A percentile compares a stretch with the other conserved stretches of the same genome.
Conservation (phyloP, 768 basidiomycete species). For the Termitomyces titanicus region DNA sequence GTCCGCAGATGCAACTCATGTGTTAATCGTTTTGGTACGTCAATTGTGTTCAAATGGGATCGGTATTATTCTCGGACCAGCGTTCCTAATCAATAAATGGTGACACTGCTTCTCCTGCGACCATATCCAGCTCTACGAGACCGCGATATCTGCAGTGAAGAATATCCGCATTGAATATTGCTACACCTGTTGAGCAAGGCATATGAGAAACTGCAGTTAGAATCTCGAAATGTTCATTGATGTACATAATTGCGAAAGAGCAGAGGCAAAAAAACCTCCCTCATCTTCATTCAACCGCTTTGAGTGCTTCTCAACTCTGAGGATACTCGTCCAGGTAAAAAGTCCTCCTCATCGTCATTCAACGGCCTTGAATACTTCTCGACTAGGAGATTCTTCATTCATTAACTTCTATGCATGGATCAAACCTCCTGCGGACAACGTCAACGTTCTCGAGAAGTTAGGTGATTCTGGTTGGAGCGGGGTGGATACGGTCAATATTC, state of each 20-base stretch:
- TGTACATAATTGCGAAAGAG: no score
- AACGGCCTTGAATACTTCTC: not conserved
- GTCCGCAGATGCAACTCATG: no score
- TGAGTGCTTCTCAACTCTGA: conserved; percentile 1
- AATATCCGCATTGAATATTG: conserved; percentile 58
- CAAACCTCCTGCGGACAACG: conserved; percentile 24
- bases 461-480: no score
- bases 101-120: conserved; percentile 15
- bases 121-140: conserved; percentile 26
- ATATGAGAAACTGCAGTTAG: not conserved
- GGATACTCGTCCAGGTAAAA: no score
- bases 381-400: conserved; percentile 39
- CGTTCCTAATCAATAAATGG: no score
- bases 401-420: conserved; percentile 39
- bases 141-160: conserved; percentile 47
- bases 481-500: conserved; percentile 39
- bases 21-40: no score
- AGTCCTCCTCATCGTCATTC: no score
- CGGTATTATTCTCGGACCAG: no score
- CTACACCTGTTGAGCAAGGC: conserved; percentile 44
- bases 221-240: not conserved
- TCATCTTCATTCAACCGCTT: no score
- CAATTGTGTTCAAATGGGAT: no score
- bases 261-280: no score
- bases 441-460: conserved; percentile 38